Evolutionary conservation across 805 yeast species (phyloP), one percentile per base, ranked within the genome.

Genomic region (Wickerhamiella dianesei): DNA sequence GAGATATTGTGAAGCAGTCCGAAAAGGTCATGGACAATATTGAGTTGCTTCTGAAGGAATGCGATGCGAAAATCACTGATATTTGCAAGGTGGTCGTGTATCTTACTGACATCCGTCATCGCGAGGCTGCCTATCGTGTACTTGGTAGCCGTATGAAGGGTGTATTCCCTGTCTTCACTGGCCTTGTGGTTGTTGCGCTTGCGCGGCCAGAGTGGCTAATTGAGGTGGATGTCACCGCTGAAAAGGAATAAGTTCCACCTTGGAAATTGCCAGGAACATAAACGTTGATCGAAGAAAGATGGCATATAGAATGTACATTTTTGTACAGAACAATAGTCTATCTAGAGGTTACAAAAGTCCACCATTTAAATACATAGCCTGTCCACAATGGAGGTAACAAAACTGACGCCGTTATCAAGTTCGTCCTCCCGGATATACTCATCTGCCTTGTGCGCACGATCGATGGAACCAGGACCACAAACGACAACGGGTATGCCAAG

Each of bases 201-300:
- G 53, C 55, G 3, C 48, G 55, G 4, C 53, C 53, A 2, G 55
- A 52, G 35, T 52, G 55, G 55, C 47, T 49, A 40, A 52, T 50
- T 37, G 53, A 52, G 45, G 53, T 52, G 37, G 55, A 52, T 40
- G 51, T 52, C 4, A 52, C 55, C 14, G 55, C 55, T 16, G 53
- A 50, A 44, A 40, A 41, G 19, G 47, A 48, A 21, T 41, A 21
- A 36, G 17, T n/a, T n/a, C n/a, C n/a, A n/a, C n/a, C n/a, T n/a
- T n/a, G n/a, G n/a, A n/a, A n/a, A n/a, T n/a, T n/a, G n/a, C n/a
- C n/a, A n/a, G n/a, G n/a, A n/a, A n/a, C n/a, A n/a, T n/a, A n/a
- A n/a, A n/a, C n/a, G n/a, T n/a, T n/a, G n/a, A n/a, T n/a, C n/a
- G n/a, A n/a, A n/a, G n/a, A n/a, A n/a, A n/a, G n/a, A n/a, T n/a